phyloP scores from a whole-genome alignment of 1,139 yeast genomes.

The Schwanniomyces etchellsii region DNA sequence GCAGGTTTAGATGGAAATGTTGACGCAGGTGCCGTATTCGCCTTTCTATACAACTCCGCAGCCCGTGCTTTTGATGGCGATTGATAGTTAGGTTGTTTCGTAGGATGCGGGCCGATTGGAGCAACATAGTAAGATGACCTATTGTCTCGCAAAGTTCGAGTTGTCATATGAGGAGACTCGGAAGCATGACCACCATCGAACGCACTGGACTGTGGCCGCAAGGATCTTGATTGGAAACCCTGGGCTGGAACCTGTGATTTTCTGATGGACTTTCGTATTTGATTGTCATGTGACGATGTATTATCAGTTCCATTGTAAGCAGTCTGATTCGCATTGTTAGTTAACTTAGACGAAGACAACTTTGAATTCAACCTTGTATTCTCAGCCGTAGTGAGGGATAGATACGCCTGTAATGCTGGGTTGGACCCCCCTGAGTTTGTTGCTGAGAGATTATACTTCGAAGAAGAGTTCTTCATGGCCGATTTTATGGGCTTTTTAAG shows the following conservation, averaged over 20 bases:
- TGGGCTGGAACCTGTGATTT: slow-evolving; percentile 20
- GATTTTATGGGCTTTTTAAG: slow-evolving; percentile 49
- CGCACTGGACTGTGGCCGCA: slow-evolving; percentile 31
- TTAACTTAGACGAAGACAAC: slow-evolving; percentile 36
- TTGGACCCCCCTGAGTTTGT: slow-evolving; percentile 12
- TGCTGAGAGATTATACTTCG: slow-evolving; percentile 15
- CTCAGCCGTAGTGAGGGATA: slow-evolving; percentile 70
- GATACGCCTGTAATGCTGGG: slow-evolving; percentile 58
- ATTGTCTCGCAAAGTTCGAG: slow-evolving; percentile 26
- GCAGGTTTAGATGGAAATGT: slow-evolving; percentile 15
- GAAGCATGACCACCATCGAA: not conserved
- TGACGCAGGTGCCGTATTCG: slow-evolving; percentile 38
- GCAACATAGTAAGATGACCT: slow-evolving; percentile 27
- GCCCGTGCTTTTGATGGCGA: slow-evolving; percentile 42
- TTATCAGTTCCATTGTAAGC: slow-evolving; percentile 2
- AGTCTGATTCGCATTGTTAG: slow-evolving; percentile 2
- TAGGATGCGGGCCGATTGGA: slow-evolving; percentile 41
- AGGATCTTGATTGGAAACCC: slow-evolving; percentile 17
- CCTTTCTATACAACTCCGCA: slow-evolving; percentile 46
- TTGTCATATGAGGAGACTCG: slow-evolving; percentile 19
- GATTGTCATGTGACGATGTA: slow-evolving; percentile 5
- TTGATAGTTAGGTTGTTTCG: slow-evolving; percentile 32
- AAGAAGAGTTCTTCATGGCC: slow-evolving; percentile 51
- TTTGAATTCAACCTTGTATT: slow-evolving; percentile 69
- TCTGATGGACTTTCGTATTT: slow-evolving; percentile 24